Evolutionary conservation across 148 eudicot genomes (phyloP), one percentile per base, ranked within the genome.

Genomic region (Heliosperma pusillum): DNA sequence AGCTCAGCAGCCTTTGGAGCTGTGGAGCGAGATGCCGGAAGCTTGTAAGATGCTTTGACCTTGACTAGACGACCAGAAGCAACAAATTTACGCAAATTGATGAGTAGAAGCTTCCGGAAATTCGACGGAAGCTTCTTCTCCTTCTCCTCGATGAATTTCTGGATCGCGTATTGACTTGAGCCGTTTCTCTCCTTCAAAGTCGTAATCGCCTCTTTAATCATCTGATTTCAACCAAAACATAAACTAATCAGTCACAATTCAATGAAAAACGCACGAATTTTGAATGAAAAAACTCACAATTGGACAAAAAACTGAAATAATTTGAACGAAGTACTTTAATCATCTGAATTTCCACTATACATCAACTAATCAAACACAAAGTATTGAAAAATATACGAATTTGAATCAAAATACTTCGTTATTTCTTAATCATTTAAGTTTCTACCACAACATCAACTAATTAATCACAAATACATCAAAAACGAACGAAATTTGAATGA

Each of bases 161-260:
- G 69, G 11, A 66, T 66, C n/a, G 50, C 69, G 69, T 66, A 33
- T 7, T 66, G 69, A 50, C 91, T 90, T 20, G 95, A 90, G 5
- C 95, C 95, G 19, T 33, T 88, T 26, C 74, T 80, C 78, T 90
- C 95, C 80, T 90, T 90, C 83, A 88, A 78, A 0, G 89, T 80
- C 63, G 80, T 75, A 15, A 88, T 83, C 20, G 91, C 91, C 4
- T 86, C 87, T 5, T 19, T 76, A 3, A 66, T 66, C 69, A 36
- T 66, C 47, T 66, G 50, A 66, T 36, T 66, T n/a, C 12, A 0
- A 12, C 8, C 36, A 12, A 25, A 62, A 27, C 19, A 27, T 10
- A 2, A 27, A 62, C 19, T 66, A 62, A 62, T 47, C 16, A 47
- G 13, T 47, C 53, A 47, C 53, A 47, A 47, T 15, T 47, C 16